phyloP scores from a whole-genome alignment of 305 asterid species.

The Fraxinus latifolia region DNA sequence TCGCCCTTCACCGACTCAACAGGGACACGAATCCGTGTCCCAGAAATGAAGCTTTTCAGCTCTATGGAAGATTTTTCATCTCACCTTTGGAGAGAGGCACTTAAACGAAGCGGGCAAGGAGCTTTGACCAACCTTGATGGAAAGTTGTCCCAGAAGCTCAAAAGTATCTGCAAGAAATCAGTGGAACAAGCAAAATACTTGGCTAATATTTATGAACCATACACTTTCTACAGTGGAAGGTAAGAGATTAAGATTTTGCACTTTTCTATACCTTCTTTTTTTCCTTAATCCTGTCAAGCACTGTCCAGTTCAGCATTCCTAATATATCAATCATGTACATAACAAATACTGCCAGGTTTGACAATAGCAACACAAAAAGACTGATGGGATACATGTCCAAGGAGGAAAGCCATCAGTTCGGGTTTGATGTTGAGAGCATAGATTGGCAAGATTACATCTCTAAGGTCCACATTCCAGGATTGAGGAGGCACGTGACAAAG shows the following conservation, averaged over 20 bases:
- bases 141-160: slow-evolving; percentile 52
- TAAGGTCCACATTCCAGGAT: slow-evolving; percentile 86
- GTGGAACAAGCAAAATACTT: slow-evolving; percentile 80
- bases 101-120: slow-evolving; percentile 44
- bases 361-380: slow-evolving; percentile 73
- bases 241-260: slow-evolving; percentile 18
- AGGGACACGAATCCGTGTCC: slow-evolving; percentile 63
- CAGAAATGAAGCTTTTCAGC: slow-evolving; percentile 64
- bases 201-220: slow-evolving; percentile 77
- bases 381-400: slow-evolving; percentile 72
- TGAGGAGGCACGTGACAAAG: slow-evolving; percentile 92
- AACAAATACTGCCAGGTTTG: slow-evolving; percentile 58
- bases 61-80: slow-evolving; percentile 89
- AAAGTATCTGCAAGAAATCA: slow-evolving; percentile 63
- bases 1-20: slow-evolving; percentile 64
- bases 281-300: neutral
- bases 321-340: slow-evolving; percentile 12
- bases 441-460: slow-evolving; percentile 90
- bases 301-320: neutral
- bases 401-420: slow-evolving; percentile 70
- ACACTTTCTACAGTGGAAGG: slow-evolving; percentile 92
- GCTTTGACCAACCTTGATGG: slow-evolving; percentile 50
- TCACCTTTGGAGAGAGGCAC: slow-evolving; percentile 74
- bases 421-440: slow-evolving; percentile 75
- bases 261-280: neutral